Base-by-base conservation (phyloP, 495 filamentous ascomycete genomes). In the Penicillium subrubescens region DNA sequence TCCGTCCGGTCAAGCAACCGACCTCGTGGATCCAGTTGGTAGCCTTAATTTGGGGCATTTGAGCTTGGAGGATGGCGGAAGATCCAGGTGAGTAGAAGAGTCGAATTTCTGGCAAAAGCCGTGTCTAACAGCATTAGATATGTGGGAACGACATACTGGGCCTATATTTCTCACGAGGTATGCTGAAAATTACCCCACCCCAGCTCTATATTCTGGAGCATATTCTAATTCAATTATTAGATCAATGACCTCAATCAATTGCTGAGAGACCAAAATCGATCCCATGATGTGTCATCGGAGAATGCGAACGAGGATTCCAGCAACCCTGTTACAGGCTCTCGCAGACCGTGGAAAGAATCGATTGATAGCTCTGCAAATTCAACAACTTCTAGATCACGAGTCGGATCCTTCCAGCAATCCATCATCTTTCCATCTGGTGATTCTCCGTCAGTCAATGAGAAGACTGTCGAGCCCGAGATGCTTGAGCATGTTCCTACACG, bases 61-160 rank as follows among this genome's bases (percentile, higher is more conserved):
- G 43, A 83, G 80, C 50, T 58, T 83, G 35, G 78, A 83, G 43
- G 81, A 82, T 70, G 79, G 79, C 15, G 79, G 77, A 52, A 75
- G 72, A 25, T 83, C 79, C 44, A 77, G 77, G 79, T 80, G 62
- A 65, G 77, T 71, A 27, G 21, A 34, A 44, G 29, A 17, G 5
- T 17, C 8, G 10, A 21, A n/a, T 17, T 0, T 15, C 14, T 1
- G 10, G 8, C 2, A 37, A 33, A 2, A n/a, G 52, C 17, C 61
- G 1, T 61, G 19, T 51, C 70, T 62, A 69, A 44, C 44, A n/a
- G 57, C 15, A 27, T 15, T 64, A 83, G 79, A 76, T 83, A 83
- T 63, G 80, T 83, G 29, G 79, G 80, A 48, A 83, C 81, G 8
- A 83, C 81, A 27, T 83, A 81, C 62, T 83, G 81, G 81, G 81